Percentiles rank a stretch among this genome's conserved stretches.
These are phyloP conservation scores for Mycena olivaceomarginata DNA, from an alignment of 768 basidiomycete species.

Conservation along the genomic window DNA sequence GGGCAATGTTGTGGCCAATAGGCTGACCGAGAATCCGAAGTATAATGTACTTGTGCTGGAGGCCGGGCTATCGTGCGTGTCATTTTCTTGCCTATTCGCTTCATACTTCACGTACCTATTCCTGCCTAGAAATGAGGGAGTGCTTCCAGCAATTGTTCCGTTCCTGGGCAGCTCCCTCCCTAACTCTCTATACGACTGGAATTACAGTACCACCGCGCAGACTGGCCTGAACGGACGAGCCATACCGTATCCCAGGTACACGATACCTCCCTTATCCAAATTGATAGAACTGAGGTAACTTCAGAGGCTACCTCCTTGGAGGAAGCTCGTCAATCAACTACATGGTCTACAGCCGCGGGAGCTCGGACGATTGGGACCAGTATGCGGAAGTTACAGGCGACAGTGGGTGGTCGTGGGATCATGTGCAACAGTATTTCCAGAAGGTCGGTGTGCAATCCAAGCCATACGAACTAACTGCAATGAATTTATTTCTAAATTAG, in stretches of 20 bases:
- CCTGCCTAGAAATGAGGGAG: neutral
- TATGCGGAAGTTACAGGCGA: slow-evolving; percentile 43
- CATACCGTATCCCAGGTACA: slow-evolving; percentile 5
- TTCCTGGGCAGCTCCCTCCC: neutral
- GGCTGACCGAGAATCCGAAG: slow-evolving; percentile 14
- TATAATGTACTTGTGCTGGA: slow-evolving; percentile 9
- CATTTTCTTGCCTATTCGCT: neutral
- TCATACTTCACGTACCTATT: neutral
- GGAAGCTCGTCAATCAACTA: slow-evolving; percentile 20
- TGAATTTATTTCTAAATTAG: slow-evolving; percentile 34
- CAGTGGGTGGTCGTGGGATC: slow-evolving; percentile 48
- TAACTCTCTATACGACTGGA: slow-evolving; percentile 6
- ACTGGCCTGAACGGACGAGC: neutral
- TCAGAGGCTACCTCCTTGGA: slow-evolving; percentile 18
- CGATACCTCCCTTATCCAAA: neutral
- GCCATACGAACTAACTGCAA: neutral
- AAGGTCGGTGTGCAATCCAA: slow-evolving; percentile 25
- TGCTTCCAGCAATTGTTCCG: slow-evolving; percentile 4
- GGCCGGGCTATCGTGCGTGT: slow-evolving; percentile 14
- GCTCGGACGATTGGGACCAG: slow-evolving; percentile 45
- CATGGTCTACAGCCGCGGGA: slow-evolving; percentile 47
- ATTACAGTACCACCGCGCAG: slow-evolving; percentile 19
- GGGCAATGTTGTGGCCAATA: slow-evolving; percentile 20
- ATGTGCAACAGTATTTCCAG: slow-evolving; percentile 40
- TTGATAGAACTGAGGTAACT: neutral